Evolutionary conservation across 139 green algal species (phyloP).

Genomic region (Chlamydomonas sp.): DNA sequence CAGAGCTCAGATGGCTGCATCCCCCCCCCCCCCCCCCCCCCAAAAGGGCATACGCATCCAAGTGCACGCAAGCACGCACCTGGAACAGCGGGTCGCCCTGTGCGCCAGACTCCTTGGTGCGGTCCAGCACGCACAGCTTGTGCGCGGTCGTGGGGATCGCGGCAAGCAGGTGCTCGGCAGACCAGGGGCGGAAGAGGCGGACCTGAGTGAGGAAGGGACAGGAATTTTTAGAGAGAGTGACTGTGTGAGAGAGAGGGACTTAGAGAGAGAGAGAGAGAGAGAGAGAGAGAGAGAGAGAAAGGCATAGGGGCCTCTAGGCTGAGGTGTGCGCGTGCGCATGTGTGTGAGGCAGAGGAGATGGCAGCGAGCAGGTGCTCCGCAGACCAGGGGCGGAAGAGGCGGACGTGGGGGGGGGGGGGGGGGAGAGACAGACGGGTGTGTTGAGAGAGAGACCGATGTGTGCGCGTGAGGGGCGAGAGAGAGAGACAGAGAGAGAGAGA

Average conservation of each 20-base stretch:
- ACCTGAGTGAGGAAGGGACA: slow-evolving; percentile 21
- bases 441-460: no score
- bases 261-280: no score
- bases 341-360: slow-evolving; percentile 27
- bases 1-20: no score
- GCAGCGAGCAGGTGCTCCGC: slow-evolving; percentile 32
- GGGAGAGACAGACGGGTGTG: no score
- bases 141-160: slow-evolving; percentile 29
- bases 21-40: no score
- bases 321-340: no score
- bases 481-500: neutral
- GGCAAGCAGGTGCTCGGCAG: slow-evolving; percentile 31
- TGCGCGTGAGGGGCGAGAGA: no score
- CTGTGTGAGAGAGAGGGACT: neutral
- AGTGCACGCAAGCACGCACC: no score
- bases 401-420: slow-evolving; percentile 23
- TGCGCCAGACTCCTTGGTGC: slow-evolving; percentile 47
- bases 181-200: slow-evolving; percentile 46
- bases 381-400: slow-evolving; percentile 45
- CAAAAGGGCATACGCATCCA: no score
- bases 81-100: slow-evolving; percentile 24
- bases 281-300: neutral
- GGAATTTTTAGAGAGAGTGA: neutral
- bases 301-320: no score
- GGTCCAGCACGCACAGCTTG: slow-evolving; percentile 41